A percentile compares a stretch with the other conserved stretches of the same genome.
Evolutionary conservation across 768 basidiomycete genomes (phyloP).

Genomic region (Boletus sp.): DNA sequence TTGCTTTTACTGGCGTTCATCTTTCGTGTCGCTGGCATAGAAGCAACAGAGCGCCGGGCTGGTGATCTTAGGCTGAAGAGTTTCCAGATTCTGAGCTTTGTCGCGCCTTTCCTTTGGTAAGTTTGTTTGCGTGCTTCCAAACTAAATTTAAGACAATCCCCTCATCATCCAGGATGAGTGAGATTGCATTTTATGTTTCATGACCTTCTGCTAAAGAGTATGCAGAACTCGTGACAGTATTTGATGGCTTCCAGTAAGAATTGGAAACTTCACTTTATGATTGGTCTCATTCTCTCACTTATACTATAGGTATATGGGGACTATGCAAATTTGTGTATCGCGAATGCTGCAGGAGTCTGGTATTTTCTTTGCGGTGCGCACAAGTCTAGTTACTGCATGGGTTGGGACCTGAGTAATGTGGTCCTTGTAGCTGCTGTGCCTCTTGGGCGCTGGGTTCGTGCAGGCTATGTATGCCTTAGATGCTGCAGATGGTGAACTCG

Average conservation of each 20-base stretch:
- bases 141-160: background rate
- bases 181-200: slow-evolving; percentile 27
- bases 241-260: slow-evolving; percentile 75
- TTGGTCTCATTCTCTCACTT: background rate
- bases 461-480: slow-evolving; percentile 90
- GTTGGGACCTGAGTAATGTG: background rate
- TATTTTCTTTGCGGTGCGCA: slow-evolving; percentile 81
- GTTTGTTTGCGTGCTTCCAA: slow-evolving; percentile 20
- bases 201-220: background rate
- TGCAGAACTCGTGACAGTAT: slow-evolving; percentile 73
- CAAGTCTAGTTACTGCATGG: background rate
- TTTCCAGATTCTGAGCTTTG: slow-evolving; percentile 88
- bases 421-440: slow-evolving; percentile 61
- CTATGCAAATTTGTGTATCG: slow-evolving; percentile 90
- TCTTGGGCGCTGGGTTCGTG: slow-evolving; percentile 80
- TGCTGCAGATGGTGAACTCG: slow-evolving; percentile 78
- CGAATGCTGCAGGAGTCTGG: slow-evolving; percentile 93
- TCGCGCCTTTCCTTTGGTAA: slow-evolving; percentile 85
- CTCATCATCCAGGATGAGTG: slow-evolving; percentile 69
- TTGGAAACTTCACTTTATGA: background rate
- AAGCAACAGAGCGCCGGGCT: slow-evolving; percentile 33
- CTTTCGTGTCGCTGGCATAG: slow-evolving; percentile 63
- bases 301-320: slow-evolving; percentile 72
- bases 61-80: slow-evolving; percentile 54
- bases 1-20: slow-evolving; percentile 73